Percentiles rank a stretch among this genome's conserved stretches.
These are phyloP conservation scores for Rhizopus arrhizus DNA, from an alignment of 371 early-diverging fungal species.

Conservation along the genomic window DNA sequence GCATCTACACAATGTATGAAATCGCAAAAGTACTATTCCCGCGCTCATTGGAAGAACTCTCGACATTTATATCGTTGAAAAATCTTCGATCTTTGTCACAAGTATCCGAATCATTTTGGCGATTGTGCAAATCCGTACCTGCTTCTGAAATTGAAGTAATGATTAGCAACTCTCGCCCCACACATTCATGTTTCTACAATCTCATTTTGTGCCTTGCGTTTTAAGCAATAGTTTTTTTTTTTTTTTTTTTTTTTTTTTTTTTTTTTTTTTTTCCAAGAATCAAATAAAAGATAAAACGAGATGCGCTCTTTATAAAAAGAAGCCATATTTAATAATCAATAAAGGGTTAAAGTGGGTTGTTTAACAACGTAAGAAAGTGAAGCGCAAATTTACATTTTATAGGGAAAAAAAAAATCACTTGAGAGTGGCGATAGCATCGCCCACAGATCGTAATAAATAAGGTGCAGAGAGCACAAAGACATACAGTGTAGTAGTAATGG, in stretches of 20 bases:
- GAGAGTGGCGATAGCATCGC: background rate
- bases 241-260: slow-evolving; percentile 21
- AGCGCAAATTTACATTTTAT: too few relatives aligned
- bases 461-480: slow-evolving; percentile 10
- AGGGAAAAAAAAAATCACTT: too few relatives aligned
- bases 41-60: slow-evolving; percentile 26
- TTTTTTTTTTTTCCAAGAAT: slow-evolving; percentile 1
- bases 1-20: slow-evolving; percentile 29
- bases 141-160: slow-evolving; percentile 29
- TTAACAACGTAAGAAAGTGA: too few relatives aligned
- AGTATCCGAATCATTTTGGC: slow-evolving; percentile 29
- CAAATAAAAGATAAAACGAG: too few relatives aligned
- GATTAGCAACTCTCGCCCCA: slow-evolving; percentile 24
- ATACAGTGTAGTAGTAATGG: background rate
- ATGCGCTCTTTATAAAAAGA: too few relatives aligned
- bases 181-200: slow-evolving; percentile 27
- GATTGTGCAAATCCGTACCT: slow-evolving; percentile 26
- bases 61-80: slow-evolving; percentile 24
- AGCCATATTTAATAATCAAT: too few relatives aligned
- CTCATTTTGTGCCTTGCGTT: slow-evolving; percentile 32
- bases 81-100: slow-evolving; percentile 23
- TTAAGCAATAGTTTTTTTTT: slow-evolving; percentile 30
- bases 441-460: slow-evolving; percentile 12
- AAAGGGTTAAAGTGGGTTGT: too few relatives aligned
- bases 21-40: slow-evolving; percentile 28